These are phyloP conservation scores for Rhinocladiella mackenziei DNA, from an alignment of 2,329 filamentous ascomycete species.

Conservation along the genomic window DNA sequence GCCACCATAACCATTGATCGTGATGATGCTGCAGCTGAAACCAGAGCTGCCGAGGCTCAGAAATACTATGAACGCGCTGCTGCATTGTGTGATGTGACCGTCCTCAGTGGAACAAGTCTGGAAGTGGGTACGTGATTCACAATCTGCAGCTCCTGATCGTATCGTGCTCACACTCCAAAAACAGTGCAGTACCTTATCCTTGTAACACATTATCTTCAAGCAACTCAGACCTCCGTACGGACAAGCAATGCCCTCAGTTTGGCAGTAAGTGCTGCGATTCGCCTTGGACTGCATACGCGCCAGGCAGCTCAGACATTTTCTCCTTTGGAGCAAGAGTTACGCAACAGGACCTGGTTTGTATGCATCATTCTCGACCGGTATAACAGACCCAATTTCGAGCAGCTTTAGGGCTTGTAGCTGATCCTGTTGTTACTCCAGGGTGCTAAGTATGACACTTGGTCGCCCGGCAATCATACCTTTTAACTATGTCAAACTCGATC, in stretches of 20 bases:
- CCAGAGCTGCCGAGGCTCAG: constrained; percentile 42
- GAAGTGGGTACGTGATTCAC: constrained; percentile 39
- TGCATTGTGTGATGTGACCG: constrained; percentile 43
- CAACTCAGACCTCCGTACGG: constrained; percentile 51
- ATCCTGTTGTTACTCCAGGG: constrained; percentile 33
- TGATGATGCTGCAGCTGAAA: constrained; percentile 32
- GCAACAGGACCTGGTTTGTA: constrained; percentile 50
- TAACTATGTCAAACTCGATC: constrained; percentile 40
- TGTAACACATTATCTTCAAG: constrained; percentile 51
- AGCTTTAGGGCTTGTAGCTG: too few relatives aligned
- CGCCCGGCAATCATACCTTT: constrained; percentile 47
- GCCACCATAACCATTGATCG: constrained; percentile 38
- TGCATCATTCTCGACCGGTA: constrained; percentile 48
- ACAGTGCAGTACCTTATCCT: constrained; percentile 51
- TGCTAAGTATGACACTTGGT: constrained; percentile 52
- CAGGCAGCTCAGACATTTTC: constrained; percentile 37
- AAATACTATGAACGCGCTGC: constrained; percentile 46
- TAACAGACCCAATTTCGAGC: too few relatives aligned
- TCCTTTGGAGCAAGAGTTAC: constrained; percentile 45
- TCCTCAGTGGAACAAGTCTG: constrained; percentile 42
- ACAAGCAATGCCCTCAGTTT: constrained; percentile 54
- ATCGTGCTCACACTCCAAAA: too few relatives aligned
- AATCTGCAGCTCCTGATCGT: not conserved
- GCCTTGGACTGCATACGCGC: constrained; percentile 50
- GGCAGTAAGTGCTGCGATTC: constrained; percentile 49